Percentiles rank a stretch among this genome's conserved stretches.
Conservation (phyloP, 176 grass and related monocot genomes). For the Lolium rigidum region DNA sequence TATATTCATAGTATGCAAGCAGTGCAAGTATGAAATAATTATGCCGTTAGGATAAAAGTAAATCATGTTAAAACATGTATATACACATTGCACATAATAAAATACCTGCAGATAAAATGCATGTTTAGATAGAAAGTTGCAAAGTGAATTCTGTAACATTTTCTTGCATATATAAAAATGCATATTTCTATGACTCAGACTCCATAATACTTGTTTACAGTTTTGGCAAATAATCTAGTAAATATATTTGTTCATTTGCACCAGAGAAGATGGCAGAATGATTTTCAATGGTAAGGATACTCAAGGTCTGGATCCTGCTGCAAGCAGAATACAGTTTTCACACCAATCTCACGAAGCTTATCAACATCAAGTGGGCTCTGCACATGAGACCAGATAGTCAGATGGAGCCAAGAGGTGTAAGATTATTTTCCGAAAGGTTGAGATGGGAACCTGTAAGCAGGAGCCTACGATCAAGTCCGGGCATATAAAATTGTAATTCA, state of each 20-base stretch:
- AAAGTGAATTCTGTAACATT: background rate
- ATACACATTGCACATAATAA: background rate
- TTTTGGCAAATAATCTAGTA: background rate
- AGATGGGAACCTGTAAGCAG: conserved; percentile 84
- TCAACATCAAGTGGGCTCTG: conserved; percentile 88
- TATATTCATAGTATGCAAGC: conserved; percentile 17
- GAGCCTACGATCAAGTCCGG: conserved; percentile 96
- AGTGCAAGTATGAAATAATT: conserved; percentile 15
- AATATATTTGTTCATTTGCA: background rate
- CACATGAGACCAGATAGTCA: conserved; percentile 46
- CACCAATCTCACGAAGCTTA: conserved; percentile 86
- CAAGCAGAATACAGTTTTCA: conserved; percentile 97
- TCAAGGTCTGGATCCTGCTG: conserved; percentile 92
- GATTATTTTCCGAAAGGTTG: conserved; percentile 3
- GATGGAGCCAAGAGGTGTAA: conserved; percentile 2
- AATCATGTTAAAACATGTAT: background rate
- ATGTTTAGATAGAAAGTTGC: background rate
- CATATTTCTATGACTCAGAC: background rate
- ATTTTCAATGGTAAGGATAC: conserved; percentile 57
- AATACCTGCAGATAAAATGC: conserved; percentile 16
- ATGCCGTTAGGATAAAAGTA: background rate
- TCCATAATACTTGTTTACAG: background rate
- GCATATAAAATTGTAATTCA: conserved; percentile 97
- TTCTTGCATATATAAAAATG: background rate
- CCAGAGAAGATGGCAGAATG: background rate